Evolutionary conservation across 805 yeast species (phyloP).

Genomic region (Metschnikowia henanensis): DNA sequence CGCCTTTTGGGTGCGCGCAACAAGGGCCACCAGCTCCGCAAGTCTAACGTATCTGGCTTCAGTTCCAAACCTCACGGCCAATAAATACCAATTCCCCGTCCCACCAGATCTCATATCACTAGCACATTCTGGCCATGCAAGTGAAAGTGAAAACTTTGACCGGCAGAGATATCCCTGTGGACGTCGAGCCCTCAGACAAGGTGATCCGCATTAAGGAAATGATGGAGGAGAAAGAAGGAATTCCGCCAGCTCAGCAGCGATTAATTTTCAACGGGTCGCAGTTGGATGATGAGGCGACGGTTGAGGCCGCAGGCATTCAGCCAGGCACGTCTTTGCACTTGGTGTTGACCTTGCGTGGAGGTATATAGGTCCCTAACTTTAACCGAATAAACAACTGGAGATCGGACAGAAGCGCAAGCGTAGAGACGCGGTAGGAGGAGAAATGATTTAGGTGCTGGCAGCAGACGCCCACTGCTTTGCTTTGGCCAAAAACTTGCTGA

Average conservation of each 20-base stretch:
- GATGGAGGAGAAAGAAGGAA: constrained; percentile 95
- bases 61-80: not conserved
- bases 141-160: constrained; percentile 76
- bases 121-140: constrained; percentile 51
- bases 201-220: constrained; percentile 80
- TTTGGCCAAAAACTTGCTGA: constrained; percentile 41
- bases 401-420: not conserved
- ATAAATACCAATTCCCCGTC: not conserved
- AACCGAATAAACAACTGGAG: not conserved
- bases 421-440: too few relatives aligned
- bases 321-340: constrained; percentile 89
- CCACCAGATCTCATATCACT: too few relatives aligned
- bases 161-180: constrained; percentile 80
- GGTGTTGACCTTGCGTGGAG: constrained; percentile 93
- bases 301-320: constrained; percentile 68
- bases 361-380: constrained; percentile 28
- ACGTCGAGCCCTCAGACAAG: constrained; percentile 67
- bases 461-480: constrained; percentile 33
- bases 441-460: not conserved
- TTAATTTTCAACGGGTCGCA: constrained; percentile 89
- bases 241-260: constrained; percentile 95
- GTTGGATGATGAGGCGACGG: constrained; percentile 80
- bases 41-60: not conserved
- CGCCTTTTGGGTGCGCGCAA: not conserved
- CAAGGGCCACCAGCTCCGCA: not conserved